These are phyloP conservation scores for Vicia villosa DNA, from an alignment of 306 rosid genomes.

Conservation along the genomic window DNA sequence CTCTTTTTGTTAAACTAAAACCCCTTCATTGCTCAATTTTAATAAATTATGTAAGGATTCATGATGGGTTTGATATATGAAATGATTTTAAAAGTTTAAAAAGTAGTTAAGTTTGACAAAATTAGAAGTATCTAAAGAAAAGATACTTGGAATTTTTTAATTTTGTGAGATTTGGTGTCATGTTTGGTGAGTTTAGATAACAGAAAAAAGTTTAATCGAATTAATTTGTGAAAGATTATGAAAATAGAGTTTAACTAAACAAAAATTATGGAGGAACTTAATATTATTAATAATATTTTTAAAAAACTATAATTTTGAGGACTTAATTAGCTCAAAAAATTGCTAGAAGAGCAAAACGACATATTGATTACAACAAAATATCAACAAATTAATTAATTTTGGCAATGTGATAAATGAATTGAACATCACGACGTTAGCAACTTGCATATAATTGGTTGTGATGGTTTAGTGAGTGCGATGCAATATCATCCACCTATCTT, in stretches of 20 bases:
- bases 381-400: background rate
- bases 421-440: background rate
- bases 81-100: background rate
- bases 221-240: background rate
- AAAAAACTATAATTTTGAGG: background rate
- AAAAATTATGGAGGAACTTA: background rate
- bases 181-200: background rate
- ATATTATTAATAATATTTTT: background rate
- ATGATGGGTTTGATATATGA: background rate
- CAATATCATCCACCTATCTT: conserved; percentile 9
- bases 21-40: background rate
- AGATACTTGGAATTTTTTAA: background rate
- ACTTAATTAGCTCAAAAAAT: background rate
- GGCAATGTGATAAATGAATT: background rate
- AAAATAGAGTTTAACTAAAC: background rate
- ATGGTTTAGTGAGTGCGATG: conserved; percentile 15
- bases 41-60: background rate
- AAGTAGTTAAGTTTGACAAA: background rate
- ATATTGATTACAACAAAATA: background rate
- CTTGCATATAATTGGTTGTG: background rate
- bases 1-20: background rate
- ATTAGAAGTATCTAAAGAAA: background rate
- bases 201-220: background rate
- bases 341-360: background rate
- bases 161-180: background rate